phyloP scores from a whole-genome alignment of 2,329 filamentous ascomycete genomes.

The Colletotrichum melonis region DNA sequence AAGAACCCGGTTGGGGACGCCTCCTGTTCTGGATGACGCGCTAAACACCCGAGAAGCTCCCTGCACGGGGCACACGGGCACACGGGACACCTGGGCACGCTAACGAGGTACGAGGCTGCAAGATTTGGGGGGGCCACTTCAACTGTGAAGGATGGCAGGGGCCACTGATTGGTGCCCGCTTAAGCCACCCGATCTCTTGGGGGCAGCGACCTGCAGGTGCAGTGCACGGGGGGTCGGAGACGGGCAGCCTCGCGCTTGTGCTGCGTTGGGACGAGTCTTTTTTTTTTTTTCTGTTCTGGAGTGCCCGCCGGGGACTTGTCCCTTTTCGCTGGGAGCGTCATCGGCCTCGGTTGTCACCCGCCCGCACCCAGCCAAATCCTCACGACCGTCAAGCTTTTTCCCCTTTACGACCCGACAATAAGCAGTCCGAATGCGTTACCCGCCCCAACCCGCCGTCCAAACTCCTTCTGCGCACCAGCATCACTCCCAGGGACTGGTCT shows the following conservation, averaged over 20 bases:
- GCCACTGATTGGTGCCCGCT: conserved; percentile 32
- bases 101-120: conserved; percentile 4
- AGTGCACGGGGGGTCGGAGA: conserved; percentile 3
- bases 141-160: conserved; percentile 8
- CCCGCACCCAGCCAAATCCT: background rate
- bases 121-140: background rate
- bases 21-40: conserved; percentile 26
- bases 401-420: conserved; percentile 18
- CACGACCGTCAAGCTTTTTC: conserved; percentile 14
- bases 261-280: conserved; percentile 5
- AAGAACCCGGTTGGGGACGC: conserved; percentile 23
- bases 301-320: conserved; percentile 2
- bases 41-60: conserved; percentile 26
- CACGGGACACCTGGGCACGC: conserved; percentile 11
- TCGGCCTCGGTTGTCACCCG: conserved; percentile 23
- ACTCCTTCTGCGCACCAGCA: conserved; percentile 15
- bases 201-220: conserved; percentile 19
- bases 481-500: background rate
- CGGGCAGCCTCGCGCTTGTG: conserved; percentile 23
- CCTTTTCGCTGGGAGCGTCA: conserved; percentile 32
- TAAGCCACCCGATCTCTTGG: background rate
- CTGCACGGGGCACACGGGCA: conserved; percentile 13
- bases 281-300: background rate
- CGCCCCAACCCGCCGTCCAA: conserved; percentile 14
- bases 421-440: conserved; percentile 24